Evolutionary conservation across 495 filamentous ascomycete genomes (phyloP), one percentile per base, ranked within the genome.

Genomic region (Xylaria palmicola): DNA sequence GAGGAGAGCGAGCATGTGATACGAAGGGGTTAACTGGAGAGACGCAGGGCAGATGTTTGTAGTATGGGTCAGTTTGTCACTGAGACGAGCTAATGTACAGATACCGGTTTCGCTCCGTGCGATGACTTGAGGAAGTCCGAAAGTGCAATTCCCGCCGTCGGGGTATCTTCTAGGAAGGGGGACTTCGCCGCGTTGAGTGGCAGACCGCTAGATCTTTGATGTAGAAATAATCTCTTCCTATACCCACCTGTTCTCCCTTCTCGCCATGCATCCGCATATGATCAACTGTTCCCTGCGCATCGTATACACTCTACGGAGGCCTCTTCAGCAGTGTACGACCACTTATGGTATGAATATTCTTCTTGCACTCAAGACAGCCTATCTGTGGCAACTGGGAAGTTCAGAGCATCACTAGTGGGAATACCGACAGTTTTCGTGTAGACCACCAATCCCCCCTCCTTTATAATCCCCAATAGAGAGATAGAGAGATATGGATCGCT

Each of bases 241-340:
- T 74, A 27, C 75, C 74, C 0, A 65, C 74, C 6, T 62, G 66
- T 50, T 68, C 71, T 45, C 77, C 77, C 60, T 78, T 75, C 6
- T 64, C 58, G 24, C 75, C 75, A 41, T 79, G 77, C 9, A 70
- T 47, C 5, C 72, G 75, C 17, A 71, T 75, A 58, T 78, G 75
- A 24, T 68, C 71, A 17, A 79, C 64, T 26, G 72, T 73, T 20
- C 68, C 68, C 41, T 68, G 65, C n/a, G 63, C 66, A 50, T 68
- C 61, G 63, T 79, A 79, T 26, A 74, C 77, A 26, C 73, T 61
- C 1, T 70, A 74, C 8, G 75, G 75, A 9, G 71, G 65, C 17
- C 68, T 71, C 59, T 79, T 75, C 8, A 78, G 64, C 15, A 79
- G 63, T 24, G 75, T 72, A 13, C 75, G 75, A 48, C 75, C 75